Conservation (phyloP, 2,329 filamentous ascomycete genomes). For the Nothophaeocryptopus gaeumannii region DNA sequence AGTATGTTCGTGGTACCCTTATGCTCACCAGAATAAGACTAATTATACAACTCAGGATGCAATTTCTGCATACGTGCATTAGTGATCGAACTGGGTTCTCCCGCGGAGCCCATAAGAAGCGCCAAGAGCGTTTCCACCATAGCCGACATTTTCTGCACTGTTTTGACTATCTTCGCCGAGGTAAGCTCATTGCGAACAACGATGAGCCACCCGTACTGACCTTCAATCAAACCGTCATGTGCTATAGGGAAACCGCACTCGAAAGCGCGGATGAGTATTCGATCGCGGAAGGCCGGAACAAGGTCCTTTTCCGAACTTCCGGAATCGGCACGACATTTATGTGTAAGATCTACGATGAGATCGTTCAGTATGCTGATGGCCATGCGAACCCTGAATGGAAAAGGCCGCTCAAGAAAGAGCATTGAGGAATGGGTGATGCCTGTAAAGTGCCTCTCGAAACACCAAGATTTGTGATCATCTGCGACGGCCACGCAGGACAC, state of each 20-base stretch:
- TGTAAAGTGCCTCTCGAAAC: too few relatives aligned
- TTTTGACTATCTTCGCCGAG: constrained; percentile 13
- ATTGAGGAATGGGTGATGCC: neutral
- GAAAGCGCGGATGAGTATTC: constrained; percentile 5
- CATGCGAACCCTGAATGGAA: constrained; percentile 6
- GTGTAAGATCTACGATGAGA: constrained; percentile 10
- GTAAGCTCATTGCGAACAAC: too few relatives aligned
- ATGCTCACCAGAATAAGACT: neutral
- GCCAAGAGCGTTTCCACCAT: constrained; percentile 7
- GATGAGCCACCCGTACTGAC: too few relatives aligned
- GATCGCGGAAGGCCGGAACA: constrained; percentile 2
- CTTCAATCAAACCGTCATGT: neutral
- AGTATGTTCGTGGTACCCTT: neutral
- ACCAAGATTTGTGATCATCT: too few relatives aligned
- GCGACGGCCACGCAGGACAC: too few relatives aligned
- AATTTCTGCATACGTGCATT: constrained; percentile 6
- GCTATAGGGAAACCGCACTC: constrained; percentile 10
- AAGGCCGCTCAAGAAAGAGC: constrained; percentile 3
- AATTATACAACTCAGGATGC: neutral
- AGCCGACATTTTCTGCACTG: constrained; percentile 10
- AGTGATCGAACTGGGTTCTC: constrained; percentile 1
- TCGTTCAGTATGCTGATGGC: constrained; percentile 7
- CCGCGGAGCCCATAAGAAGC: constrained; percentile 1
- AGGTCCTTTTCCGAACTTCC: constrained; percentile 4
- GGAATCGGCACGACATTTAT: constrained; percentile 8